Base-by-base conservation (phyloP, 2,329 filamentous ascomycete species). In the Nannizziopsis arthrosporioides region DNA sequence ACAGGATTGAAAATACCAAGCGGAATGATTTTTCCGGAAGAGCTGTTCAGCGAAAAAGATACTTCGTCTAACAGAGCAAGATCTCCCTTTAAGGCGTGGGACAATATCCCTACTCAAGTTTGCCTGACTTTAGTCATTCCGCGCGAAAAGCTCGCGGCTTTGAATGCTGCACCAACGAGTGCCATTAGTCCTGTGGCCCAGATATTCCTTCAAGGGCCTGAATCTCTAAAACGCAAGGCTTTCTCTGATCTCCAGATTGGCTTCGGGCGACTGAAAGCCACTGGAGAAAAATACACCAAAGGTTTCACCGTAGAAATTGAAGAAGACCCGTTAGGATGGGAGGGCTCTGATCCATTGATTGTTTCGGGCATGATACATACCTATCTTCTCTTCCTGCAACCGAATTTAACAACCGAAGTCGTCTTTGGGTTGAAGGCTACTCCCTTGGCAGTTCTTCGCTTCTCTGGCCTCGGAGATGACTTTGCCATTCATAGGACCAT, bases 351-450 rank as follows among this genome's bases (percentile, higher is more conserved):
- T 9, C 49, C 54, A 9, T 38, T 62, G 14, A 47, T 63, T 15
- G 55, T 61, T 5, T 60, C 59, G 19, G 58, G 55, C 31, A 43
- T 51, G 43, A 49, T 54, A 27, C 57, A 58, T n/a, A 55, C 54
- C n/a, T 58, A 53, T 50, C 42, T 55, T 3, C 31, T 57, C 2
- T 49, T 60, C 18, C 36, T 38, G 17, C 32, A 56, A 41, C 43
- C 54, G 17, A 18, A 51, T 15, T 35, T 50, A 14, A 38, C 43
- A 44, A 44, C 54, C 36, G 22, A 47, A 30, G 47, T 59, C 37
- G 51, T 45, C 8, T 53, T 60, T 44, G 53, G 44, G 9, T 37
- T 59, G 22, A 49, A 55, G 44, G 48, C 35, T n/a, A 55, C 55
- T 3, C 51, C 54, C 17, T 36, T 22, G 17, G 38, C 41, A 10